Conservation (phyloP, 805 yeast species). For the Yarrowia divulgata region DNA sequence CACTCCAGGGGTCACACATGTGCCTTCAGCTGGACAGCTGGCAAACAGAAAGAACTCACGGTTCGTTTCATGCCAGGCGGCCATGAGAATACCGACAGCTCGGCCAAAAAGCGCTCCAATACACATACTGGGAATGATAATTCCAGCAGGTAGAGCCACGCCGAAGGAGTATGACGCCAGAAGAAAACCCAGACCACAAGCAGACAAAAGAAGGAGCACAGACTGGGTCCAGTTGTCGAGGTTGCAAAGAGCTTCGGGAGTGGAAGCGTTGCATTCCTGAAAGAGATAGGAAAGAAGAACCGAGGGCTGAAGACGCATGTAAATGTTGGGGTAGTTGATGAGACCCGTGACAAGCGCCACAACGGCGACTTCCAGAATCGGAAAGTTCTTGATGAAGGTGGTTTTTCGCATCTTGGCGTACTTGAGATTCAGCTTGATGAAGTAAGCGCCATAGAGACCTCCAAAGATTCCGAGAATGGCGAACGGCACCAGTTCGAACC, state of each 20-base stretch:
- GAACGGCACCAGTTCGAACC: constrained; percentile 75
- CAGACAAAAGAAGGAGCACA: constrained; percentile 50
- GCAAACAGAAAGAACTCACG: constrained; percentile 51
- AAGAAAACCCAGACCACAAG: constrained; percentile 60
- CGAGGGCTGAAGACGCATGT: constrained; percentile 63
- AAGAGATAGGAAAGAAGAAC: constrained; percentile 67
- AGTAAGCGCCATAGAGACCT: constrained; percentile 67
- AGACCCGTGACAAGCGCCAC: constrained; percentile 61
- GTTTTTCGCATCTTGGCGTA: constrained; percentile 51
- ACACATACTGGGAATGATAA: constrained; percentile 70
- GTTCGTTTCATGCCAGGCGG: constrained; percentile 53
- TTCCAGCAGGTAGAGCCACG: constrained; percentile 64
- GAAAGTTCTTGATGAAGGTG: constrained; percentile 42
- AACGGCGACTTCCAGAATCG: constrained; percentile 57
- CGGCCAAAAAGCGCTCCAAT: constrained; percentile 68
- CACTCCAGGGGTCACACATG: constrained; percentile 82
- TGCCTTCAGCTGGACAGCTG: constrained; percentile 55
- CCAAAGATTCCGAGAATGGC: constrained; percentile 73
- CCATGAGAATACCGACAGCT: constrained; percentile 56
- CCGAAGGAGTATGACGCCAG: constrained; percentile 74
- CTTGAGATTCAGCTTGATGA: constrained; percentile 58
- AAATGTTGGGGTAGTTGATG: constrained; percentile 61
- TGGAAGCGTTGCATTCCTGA: constrained; percentile 63
- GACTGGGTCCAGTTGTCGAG: constrained; percentile 43
- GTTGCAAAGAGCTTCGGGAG: constrained; percentile 47